Evolutionary conservation across 1,139 yeast genomes (phyloP).

Genomic region (Geotrichum europaeum): DNA sequence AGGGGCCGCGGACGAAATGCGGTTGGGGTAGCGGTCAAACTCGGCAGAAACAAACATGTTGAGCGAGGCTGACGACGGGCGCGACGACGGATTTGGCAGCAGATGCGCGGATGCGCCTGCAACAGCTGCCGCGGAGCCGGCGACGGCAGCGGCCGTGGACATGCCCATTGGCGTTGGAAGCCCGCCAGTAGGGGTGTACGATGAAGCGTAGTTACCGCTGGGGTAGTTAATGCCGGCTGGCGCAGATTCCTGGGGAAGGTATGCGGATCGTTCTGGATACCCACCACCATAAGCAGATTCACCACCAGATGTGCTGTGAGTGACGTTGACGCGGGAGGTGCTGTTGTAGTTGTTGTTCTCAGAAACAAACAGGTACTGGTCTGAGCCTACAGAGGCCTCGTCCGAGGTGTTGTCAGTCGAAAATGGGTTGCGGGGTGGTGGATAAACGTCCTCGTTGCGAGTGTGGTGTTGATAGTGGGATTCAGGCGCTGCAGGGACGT

Average conservation of each 20-base stretch:
- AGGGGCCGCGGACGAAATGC: conserved; percentile 29
- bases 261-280: conserved; percentile 11
- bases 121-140: conserved; percentile 16
- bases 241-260: conserved; percentile 13
- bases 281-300: background rate
- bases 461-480: background rate
- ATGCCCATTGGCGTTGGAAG: conserved; percentile 11
- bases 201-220: background rate
- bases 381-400: conserved; percentile 16
- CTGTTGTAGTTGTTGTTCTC: background rate
- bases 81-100: conserved; percentile 4
- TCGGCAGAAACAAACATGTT: conserved; percentile 27
- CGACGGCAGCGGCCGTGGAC: conserved; percentile 15
- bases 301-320: background rate
- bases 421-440: conserved; percentile 6
- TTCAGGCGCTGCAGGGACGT: background rate
- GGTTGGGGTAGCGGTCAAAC: conserved; percentile 37
- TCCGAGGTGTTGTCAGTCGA: conserved; percentile 10
- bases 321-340: conserved; percentile 4
- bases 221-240: background rate
- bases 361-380: conserved; percentile 9
- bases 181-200: background rate
- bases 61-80: conserved; percentile 16
- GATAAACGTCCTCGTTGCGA: background rate
- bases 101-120: conserved; percentile 13